Conservation (phyloP, 768 basidiomycete species). For the Chalciporus sphaerocephalus region DNA sequence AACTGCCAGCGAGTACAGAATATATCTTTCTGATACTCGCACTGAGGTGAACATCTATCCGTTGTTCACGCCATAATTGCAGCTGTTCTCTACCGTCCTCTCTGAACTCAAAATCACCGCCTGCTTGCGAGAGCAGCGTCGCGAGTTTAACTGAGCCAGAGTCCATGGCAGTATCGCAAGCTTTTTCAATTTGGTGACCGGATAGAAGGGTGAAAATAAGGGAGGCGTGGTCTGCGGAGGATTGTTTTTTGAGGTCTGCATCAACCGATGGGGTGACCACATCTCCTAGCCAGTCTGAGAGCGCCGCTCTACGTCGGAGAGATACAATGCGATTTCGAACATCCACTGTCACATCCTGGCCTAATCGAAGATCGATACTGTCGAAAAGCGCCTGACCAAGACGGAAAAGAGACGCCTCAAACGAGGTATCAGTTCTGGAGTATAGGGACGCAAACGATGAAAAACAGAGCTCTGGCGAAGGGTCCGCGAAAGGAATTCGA, state of each 20-base stretch:
- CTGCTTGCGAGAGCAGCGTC: conserved; percentile 82
- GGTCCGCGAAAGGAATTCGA: conserved; percentile 65
- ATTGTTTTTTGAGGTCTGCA: conserved; percentile 54
- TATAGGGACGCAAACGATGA: conserved; percentile 72
- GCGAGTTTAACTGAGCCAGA: conserved; percentile 80
- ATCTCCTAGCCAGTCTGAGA: conserved; percentile 82
- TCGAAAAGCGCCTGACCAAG: conserved; percentile 89
- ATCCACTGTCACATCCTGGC: conserved; percentile 49
- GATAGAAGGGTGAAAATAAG: conserved; percentile 75
- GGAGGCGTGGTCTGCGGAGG: conserved; percentile 42
- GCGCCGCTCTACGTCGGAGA: conserved; percentile 69
- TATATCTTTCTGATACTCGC: conserved; percentile 74
- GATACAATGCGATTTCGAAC: conserved; percentile 55
- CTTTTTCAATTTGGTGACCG: conserved; percentile 84
- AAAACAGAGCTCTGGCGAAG: conserved; percentile 64
- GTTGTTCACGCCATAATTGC: conserved; percentile 76
- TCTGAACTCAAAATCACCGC: conserved; percentile 70
- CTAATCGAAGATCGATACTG: conserved; percentile 63
- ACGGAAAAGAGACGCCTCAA: conserved; percentile 80
- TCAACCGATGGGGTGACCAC: conserved; percentile 71
- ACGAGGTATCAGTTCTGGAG: conserved; percentile 62
- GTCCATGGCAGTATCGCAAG: conserved; percentile 69
- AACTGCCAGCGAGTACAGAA: conserved; percentile 76
- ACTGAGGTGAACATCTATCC: conserved; percentile 64
- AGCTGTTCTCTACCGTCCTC: conserved; percentile 73